Evolutionary conservation across 352 stramenopile species (phyloP).

Genomic region (Globisporangium nagaii): DNA sequence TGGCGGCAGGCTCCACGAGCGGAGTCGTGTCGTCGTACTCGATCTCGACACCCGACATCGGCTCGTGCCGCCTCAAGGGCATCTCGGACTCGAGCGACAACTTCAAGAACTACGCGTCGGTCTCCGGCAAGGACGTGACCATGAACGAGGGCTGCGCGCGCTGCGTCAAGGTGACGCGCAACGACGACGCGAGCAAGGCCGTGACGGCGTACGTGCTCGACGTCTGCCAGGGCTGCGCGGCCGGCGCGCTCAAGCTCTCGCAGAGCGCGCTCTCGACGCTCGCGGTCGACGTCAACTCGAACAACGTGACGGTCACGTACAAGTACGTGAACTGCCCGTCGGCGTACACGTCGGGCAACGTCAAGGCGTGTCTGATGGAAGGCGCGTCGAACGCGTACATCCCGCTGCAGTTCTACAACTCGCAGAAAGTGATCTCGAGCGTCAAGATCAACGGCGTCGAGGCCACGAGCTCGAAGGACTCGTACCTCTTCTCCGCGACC

Average conservation of each 20-base stretch:
- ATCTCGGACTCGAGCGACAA: slow-evolving; percentile 51
- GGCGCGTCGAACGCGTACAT: slow-evolving; percentile 74
- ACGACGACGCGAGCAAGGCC: slow-evolving; percentile 33
- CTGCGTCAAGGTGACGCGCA: slow-evolving; percentile 64
- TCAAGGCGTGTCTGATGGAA: slow-evolving; percentile 82
- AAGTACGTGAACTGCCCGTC: slow-evolving; percentile 54
- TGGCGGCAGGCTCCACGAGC: slow-evolving; percentile 5
- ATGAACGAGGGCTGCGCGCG: slow-evolving; percentile 62
- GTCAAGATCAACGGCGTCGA: slow-evolving; percentile 53
- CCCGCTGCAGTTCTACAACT: slow-evolving; percentile 80
- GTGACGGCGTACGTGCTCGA: slow-evolving; percentile 71
- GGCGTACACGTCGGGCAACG: slow-evolving; percentile 53
- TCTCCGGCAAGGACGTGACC: slow-evolving; percentile 46
- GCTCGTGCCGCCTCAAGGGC: slow-evolving; percentile 68
- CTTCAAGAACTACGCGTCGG: slow-evolving; percentile 76
- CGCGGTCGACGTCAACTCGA: slow-evolving; percentile 41
- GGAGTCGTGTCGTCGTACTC: slow-evolving; percentile 40
- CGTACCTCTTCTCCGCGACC: slow-evolving; percentile 59
- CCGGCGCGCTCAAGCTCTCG: slow-evolving; percentile 50
- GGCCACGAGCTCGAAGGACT: slow-evolving; percentile 42
- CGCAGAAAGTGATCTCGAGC: slow-evolving; percentile 58
- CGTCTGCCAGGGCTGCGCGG: slow-evolving; percentile 50
- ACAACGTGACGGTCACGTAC: slow-evolving; percentile 51
- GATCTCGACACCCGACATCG: slow-evolving; percentile 54
- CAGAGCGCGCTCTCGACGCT: slow-evolving; percentile 30